These are phyloP conservation scores for Arachnomyces sp. DNA, from an alignment of 2,329 filamentous ascomycete genomes.

Conservation along the genomic window DNA sequence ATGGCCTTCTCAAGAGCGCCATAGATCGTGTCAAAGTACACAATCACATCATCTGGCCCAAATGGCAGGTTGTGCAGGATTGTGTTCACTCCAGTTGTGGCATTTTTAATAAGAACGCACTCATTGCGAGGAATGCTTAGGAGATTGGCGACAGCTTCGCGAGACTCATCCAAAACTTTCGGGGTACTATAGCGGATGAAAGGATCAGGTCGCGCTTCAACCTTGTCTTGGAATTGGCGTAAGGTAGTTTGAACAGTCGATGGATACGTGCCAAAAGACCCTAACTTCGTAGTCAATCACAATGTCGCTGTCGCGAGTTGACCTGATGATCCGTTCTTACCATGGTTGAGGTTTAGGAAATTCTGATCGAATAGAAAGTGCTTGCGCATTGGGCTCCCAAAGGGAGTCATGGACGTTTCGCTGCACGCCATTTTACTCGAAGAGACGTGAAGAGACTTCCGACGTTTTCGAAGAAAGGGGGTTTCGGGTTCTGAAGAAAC, in stretches of 20 bases:
- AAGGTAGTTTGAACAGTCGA: conserved; percentile 51
- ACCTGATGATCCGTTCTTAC: conserved; percentile 35
- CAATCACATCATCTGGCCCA: conserved; percentile 60
- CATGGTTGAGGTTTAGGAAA: conserved; percentile 71
- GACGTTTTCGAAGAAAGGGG: too few species aligned
- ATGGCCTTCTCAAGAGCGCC: conserved; percentile 68
- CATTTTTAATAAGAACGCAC: conserved; percentile 73
- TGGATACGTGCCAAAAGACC: conserved; percentile 76
- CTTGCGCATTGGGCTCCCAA: conserved; percentile 50
- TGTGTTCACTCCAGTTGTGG: conserved; percentile 63
- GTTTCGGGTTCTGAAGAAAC: too few species aligned
- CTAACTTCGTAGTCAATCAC: conserved; percentile 8
- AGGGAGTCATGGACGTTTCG: too few species aligned
- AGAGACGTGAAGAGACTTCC: too few species aligned
- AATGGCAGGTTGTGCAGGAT: conserved; percentile 69
- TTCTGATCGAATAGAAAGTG: conserved; percentile 61
- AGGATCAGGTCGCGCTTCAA: conserved; percentile 63
- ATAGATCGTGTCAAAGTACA: conserved; percentile 75
- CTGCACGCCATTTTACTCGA: too few species aligned
- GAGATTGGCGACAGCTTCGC: conserved; percentile 56
- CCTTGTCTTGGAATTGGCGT: conserved; percentile 57
- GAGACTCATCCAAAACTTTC: conserved; percentile 55
- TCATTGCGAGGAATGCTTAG: conserved; percentile 60
- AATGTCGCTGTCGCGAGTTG: neutral
- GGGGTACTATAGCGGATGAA: conserved; percentile 68